phyloP scores from a whole-genome alignment of 1,284 basidiomycete genomes.

The Ceratobasidium sp. region DNA sequence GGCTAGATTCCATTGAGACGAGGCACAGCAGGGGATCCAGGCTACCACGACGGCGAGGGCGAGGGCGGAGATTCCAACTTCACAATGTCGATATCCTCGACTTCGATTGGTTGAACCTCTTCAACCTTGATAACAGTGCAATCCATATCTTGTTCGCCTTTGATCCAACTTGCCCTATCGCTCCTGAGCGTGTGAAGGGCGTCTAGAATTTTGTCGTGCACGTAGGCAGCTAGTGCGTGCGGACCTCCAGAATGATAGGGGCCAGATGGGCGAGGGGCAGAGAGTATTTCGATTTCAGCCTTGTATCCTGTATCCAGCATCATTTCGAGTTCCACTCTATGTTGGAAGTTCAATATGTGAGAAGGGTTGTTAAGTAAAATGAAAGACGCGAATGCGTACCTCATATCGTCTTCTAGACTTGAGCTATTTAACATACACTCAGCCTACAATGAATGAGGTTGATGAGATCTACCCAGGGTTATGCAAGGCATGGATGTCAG shows the following conservation, averaged over 20 bases:
- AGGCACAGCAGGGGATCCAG: too few relatives aligned
- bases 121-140: too few relatives aligned
- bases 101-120: too few relatives aligned
- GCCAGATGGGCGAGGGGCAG: constrained; percentile 19
- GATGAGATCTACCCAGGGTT: neutral
- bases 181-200: neutral
- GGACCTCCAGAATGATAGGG: constrained; percentile 5
- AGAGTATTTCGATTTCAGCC: constrained; percentile 88
- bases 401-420: constrained; percentile 66
- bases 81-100: neutral
- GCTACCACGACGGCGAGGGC: neutral
- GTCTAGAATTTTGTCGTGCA: constrained; percentile 16
- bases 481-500: neutral
- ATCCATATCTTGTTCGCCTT: neutral
- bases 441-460: constrained; percentile 64
- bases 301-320: constrained; percentile 86
- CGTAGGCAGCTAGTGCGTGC: constrained; percentile 7
- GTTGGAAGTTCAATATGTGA: neutral
- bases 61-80: constrained; percentile 14
- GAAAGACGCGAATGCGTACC: constrained; percentile 63
- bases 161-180: neutral
- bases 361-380: neutral
- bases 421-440: constrained; percentile 67
- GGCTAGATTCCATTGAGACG: too few relatives aligned
- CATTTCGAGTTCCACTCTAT: constrained; percentile 79